phyloP scores from a whole-genome alignment of 257 asterid species.

The Solanum appendiculatum region DNA sequence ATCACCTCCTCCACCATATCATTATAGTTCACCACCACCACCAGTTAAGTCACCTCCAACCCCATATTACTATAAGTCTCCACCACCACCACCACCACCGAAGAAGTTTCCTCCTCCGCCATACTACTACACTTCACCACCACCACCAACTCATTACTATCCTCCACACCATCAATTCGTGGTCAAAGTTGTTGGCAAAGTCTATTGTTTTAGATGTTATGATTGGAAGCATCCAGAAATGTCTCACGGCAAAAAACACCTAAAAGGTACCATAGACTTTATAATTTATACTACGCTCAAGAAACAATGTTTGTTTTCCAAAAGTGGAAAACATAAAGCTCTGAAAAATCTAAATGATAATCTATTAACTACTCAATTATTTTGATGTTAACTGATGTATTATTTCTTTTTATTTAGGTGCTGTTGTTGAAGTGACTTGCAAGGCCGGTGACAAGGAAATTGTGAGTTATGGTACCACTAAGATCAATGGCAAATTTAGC shows the following conservation, averaged over 20 bases:
- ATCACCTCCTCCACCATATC: constrained; percentile 12
- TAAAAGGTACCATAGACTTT: constrained; percentile 35
- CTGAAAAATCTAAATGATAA: background rate
- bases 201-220: constrained; percentile 56
- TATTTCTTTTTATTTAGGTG: constrained; percentile 25
- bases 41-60: background rate
- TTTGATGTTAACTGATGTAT: background rate
- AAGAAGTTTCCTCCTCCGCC: background rate
- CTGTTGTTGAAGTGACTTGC: constrained; percentile 40
- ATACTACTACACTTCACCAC: background rate
- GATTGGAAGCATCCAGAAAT: constrained; percentile 38
- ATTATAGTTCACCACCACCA: background rate
- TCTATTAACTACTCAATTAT: background rate
- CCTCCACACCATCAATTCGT: constrained; percentile 35
- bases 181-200: constrained; percentile 66
- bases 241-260: constrained; percentile 62
- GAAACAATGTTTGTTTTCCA: too few relatives aligned
- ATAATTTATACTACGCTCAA: background rate
- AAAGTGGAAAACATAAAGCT: too few relatives aligned
- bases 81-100: background rate
- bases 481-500: constrained; percentile 54
- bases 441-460: constrained; percentile 25
- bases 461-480: constrained; percentile 55
- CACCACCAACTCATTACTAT: constrained; percentile 15
- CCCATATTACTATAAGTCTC: background rate